These are phyloP conservation scores for Xylaria acuta DNA, from an alignment of 495 filamentous ascomycete genomes.

Conservation along the genomic window DNA sequence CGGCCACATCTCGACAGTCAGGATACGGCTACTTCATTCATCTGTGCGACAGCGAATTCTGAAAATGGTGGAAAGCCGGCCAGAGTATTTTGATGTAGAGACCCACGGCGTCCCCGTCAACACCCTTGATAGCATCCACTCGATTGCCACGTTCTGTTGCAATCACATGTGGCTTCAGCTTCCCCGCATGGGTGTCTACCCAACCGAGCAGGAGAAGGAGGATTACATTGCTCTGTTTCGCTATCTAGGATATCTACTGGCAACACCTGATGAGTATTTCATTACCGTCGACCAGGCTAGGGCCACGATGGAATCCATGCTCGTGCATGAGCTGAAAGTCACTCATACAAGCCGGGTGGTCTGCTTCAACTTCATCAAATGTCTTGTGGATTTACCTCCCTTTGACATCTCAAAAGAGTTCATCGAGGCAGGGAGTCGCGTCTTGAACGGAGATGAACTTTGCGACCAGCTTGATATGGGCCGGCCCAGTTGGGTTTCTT, in stretches of 20 bases:
- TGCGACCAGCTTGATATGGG: neutral
- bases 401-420: constrained; percentile 59
- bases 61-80: constrained; percentile 56
- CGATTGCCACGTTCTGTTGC: constrained; percentile 68
- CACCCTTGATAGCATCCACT: constrained; percentile 69
- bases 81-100: constrained; percentile 66
- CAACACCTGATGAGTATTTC: constrained; percentile 65
- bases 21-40: constrained; percentile 71
- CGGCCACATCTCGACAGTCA: constrained; percentile 68
- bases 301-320: constrained; percentile 65
- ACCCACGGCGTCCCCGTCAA: constrained; percentile 69
- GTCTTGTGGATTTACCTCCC: constrained; percentile 65
- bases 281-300: constrained; percentile 57
- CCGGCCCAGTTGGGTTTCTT: neutral
- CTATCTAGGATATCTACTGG: constrained; percentile 69
- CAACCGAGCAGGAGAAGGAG: constrained; percentile 62
- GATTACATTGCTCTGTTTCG: constrained; percentile 76
- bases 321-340: constrained; percentile 66
- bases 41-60: constrained; percentile 68
- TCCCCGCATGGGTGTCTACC: constrained; percentile 68
- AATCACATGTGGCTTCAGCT: constrained; percentile 69
- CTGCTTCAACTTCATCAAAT: constrained; percentile 70
- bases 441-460: neutral
- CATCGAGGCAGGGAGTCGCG: neutral
- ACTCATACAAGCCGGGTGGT: constrained; percentile 62